A percentile compares a stretch with the other conserved stretches of the same genome.
These are phyloP conservation scores for Sungouiozyma ichnusensis DNA, from an alignment of 805 yeast genomes.

Conservation along the genomic window DNA sequence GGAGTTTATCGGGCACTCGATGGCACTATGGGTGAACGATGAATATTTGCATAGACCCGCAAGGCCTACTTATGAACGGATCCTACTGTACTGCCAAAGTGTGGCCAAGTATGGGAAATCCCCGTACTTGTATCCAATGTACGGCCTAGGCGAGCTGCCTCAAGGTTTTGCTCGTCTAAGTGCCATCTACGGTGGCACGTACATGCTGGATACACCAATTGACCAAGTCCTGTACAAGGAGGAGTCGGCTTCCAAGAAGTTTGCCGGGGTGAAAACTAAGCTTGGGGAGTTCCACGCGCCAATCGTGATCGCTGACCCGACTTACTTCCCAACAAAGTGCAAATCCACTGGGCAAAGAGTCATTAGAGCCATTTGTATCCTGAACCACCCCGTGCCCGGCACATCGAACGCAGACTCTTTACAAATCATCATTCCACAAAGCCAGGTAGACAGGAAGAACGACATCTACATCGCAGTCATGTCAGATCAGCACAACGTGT, in stretches of 20 bases:
- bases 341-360: constrained; percentile 29
- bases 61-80: constrained; percentile 80
- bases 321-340: constrained; percentile 70
- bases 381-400: constrained; percentile 81
- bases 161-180: constrained; percentile 96
- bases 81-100: constrained; percentile 74
- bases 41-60: constrained; percentile 83
- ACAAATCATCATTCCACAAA: constrained; percentile 93
- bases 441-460: constrained; percentile 83
- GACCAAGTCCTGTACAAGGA: constrained; percentile 75
- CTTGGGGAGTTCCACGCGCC: constrained; percentile 91
- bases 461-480: constrained; percentile 91
- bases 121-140: constrained; percentile 90
- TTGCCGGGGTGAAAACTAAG: constrained; percentile 80
- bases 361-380: constrained; percentile 55
- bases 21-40: constrained; percentile 95
- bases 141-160: constrained; percentile 96
- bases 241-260: constrained; percentile 43
- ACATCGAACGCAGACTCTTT: constrained; percentile 78
- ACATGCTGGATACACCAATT: constrained; percentile 93
- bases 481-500: constrained; percentile 81
- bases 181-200: constrained; percentile 97
- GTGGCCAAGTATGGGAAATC: constrained; percentile 94
- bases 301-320: constrained; percentile 92
- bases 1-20: constrained; percentile 96